Evolutionary conservation across 139 green algal genomes (phyloP), one percentile per base, ranked within the genome.

Genomic region (Chlorella sp.): DNA sequence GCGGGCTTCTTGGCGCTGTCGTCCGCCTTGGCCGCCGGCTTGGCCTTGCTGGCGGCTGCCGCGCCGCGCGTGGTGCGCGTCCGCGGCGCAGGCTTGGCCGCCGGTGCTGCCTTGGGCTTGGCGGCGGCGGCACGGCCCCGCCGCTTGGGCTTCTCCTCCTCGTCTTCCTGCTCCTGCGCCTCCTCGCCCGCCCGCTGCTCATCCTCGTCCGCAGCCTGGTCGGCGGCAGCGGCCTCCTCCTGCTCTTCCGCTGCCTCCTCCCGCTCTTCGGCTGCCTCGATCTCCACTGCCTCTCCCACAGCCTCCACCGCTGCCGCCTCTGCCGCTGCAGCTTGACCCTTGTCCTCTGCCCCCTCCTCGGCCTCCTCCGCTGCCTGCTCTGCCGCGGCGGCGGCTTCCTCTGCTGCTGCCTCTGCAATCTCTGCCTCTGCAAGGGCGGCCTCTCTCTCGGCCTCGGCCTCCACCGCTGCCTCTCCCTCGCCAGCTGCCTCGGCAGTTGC

Each of bases 161-260:
- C 26, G 17, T 80, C 73, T 64, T 80, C 63, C 78, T 84, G 56
- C 9, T 74, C 78, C 41, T 74, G 44, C 44, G 57, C 64, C 28
- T 56, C 76, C 25, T 71, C 76, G 5, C 4, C 36, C 38, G 4
- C 74, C 74, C 69, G 39, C 39, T 81, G 7, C 34, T 51, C 44
- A 30, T 67, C n/a, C 25, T 51, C 57, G 0, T n/a, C 78, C 44
- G 26, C 78, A 9, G 25, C 78, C 26, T 68, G 5, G 7, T 34
- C 47, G 3, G 74, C 78, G 1, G 13, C 51, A 7, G 28, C 78
- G 4, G 28, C 78, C 32, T 84, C 78, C 28, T 30, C 62, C 20
- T 68, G 1, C 23, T n/a, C 69, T 21, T 15, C 36, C 38, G 30
- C 28, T 30, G 55, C 47, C 47, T 44, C n/a, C 73, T 65, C 73